phyloP scores from a whole-genome alignment of 768 basidiomycete species.

The Antrodiella citrinella region DNA sequence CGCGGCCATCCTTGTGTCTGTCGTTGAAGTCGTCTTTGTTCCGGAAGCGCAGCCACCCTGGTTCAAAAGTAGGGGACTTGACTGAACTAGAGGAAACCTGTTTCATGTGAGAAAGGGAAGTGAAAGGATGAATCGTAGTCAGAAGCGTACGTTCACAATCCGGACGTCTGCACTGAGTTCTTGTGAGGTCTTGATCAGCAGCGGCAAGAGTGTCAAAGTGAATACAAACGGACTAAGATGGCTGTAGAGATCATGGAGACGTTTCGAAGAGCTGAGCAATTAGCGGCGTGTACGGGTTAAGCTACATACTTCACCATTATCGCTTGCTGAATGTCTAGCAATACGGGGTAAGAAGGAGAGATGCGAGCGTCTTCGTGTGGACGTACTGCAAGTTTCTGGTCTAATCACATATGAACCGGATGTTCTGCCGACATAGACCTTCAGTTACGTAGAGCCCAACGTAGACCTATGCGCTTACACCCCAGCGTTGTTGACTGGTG shows the following conservation, averaged over 20 bases:
- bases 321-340: constrained; percentile 29
- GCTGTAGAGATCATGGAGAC: constrained; percentile 30
- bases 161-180: constrained; percentile 48
- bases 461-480: background rate
- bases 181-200: constrained; percentile 41
- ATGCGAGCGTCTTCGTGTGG: constrained; percentile 18
- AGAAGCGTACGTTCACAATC: constrained; percentile 41
- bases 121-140: background rate
- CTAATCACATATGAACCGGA: background rate
- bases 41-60: constrained; percentile 5
- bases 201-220: constrained; percentile 44
- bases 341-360: constrained; percentile 9
- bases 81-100: background rate
- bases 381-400: background rate
- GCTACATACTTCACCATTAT: constrained; percentile 36
- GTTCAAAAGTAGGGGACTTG: background rate
- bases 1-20: constrained; percentile 11
- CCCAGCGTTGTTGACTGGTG: constrained; percentile 46
- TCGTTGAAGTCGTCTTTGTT: constrained; percentile 20
- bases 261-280: too few relatives aligned
- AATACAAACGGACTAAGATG: constrained; percentile 50
- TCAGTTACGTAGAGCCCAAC: too few relatives aligned
- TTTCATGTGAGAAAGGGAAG: too few relatives aligned
- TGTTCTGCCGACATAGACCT: too few relatives aligned
- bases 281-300: too few relatives aligned